Conservation (phyloP, 1,284 basidiomycete genomes). For the Mycosarcoma mackinlayi region DNA sequence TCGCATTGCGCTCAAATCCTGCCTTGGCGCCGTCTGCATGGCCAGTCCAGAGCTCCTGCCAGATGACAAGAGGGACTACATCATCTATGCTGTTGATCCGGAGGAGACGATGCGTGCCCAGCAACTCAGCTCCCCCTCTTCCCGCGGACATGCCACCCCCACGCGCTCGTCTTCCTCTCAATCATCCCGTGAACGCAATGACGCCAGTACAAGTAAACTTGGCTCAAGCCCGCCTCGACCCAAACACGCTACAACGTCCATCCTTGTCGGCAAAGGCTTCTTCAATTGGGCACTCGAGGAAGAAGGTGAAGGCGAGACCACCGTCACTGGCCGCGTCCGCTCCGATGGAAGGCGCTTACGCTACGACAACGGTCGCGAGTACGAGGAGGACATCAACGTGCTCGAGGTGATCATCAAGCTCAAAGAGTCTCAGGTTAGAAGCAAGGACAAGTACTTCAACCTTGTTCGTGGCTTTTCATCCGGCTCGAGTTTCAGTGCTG, state of each 20-base stretch:
- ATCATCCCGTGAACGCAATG: slow-evolving; percentile 27
- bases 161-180: slow-evolving; percentile 26
- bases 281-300: slow-evolving; percentile 63
- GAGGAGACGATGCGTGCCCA: slow-evolving; percentile 58
- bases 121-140: slow-evolving; percentile 36
- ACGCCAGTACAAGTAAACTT: slow-evolving; percentile 38
- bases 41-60: slow-evolving; percentile 65
- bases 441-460: slow-evolving; percentile 59
- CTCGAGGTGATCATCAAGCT: slow-evolving; percentile 64
- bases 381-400: slow-evolving; percentile 51
- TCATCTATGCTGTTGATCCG: slow-evolving; percentile 67
- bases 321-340: slow-evolving; percentile 61
- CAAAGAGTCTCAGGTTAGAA: slow-evolving; percentile 59
- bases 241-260: slow-evolving; percentile 30
- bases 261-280: slow-evolving; percentile 65
- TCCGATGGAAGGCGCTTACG: slow-evolving; percentile 43
- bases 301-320: slow-evolving; percentile 61
- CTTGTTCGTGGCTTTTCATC: slow-evolving; percentile 50
- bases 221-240: slow-evolving; percentile 29
- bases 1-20: slow-evolving; percentile 61
- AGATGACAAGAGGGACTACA: slow-evolving; percentile 61
- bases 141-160: slow-evolving; percentile 17
- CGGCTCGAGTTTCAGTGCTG: slow-evolving; percentile 32
- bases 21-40: slow-evolving; percentile 64
- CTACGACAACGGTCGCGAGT: slow-evolving; percentile 60